These are phyloP conservation scores for Neurospora crassa DNA, from an alignment of 2,329 filamentous ascomycete species.

Conservation along the genomic window DNA sequence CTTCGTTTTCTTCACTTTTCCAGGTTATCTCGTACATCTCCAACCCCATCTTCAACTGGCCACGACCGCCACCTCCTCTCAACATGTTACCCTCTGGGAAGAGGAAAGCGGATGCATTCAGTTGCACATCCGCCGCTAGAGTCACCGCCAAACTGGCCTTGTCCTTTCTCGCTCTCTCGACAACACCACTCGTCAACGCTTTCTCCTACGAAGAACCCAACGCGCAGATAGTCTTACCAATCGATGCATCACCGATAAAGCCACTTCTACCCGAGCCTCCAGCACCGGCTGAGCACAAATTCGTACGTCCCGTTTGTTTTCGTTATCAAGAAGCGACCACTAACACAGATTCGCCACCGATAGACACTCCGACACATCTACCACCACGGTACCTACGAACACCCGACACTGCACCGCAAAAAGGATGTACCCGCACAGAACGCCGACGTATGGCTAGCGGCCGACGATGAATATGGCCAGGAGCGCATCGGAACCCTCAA, in stretches of 20 bases:
- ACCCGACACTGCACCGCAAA: slow-evolving; percentile 68
- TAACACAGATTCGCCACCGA: not conserved
- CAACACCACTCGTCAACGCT: slow-evolving; percentile 26
- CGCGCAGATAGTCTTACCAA: slow-evolving; percentile 34
- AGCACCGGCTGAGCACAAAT: slow-evolving; percentile 44
- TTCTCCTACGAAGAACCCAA: slow-evolving; percentile 19
- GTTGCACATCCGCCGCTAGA: slow-evolving; percentile 48
- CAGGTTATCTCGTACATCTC: not conserved
- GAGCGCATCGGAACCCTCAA: slow-evolving; percentile 43
- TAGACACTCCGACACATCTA: slow-evolving; percentile 76
- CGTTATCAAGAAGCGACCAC: not conserved
- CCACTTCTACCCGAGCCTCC: slow-evolving; percentile 34
- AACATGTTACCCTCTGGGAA: slow-evolving; percentile 21
- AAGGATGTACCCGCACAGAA: slow-evolving; percentile 56
- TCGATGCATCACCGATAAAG: slow-evolving; percentile 31
- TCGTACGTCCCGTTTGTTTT: slow-evolving; percentile 28
- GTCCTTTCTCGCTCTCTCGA: slow-evolving; percentile 55
- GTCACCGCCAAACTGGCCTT: slow-evolving; percentile 55
- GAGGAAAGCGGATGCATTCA: slow-evolving; percentile 17
- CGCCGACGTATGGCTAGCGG: slow-evolving; percentile 52
- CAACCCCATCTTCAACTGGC: not conserved
- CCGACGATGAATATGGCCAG: slow-evolving; percentile 46
- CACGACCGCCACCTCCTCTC: not conserved
- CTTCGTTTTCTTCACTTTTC: not conserved
- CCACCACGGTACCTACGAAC: slow-evolving; percentile 75